A percentile compares a stretch with the other conserved stretches of the same genome.
Evolutionary conservation across 116 monocot genomes (phyloP).

Genomic region (Posidonia oceanica): DNA sequence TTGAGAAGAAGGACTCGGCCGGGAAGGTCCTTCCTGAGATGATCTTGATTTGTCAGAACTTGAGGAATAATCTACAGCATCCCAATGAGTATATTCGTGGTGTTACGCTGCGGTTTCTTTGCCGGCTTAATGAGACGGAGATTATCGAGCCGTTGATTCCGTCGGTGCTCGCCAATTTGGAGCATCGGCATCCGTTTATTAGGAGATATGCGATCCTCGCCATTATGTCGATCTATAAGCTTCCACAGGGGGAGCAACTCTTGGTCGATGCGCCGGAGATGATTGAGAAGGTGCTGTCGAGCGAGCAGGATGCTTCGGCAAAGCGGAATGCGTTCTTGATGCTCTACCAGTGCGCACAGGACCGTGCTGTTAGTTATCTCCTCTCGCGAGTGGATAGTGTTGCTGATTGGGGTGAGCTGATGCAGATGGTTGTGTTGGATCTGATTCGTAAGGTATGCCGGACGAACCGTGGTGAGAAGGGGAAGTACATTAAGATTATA

Average conservation of each 20-base stretch:
- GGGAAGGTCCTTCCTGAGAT: conserved; percentile 78
- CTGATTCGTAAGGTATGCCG: conserved; percentile 88
- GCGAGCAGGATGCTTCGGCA: conserved; percentile 63
- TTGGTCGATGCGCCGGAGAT: conserved; percentile 69
- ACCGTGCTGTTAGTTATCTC: conserved; percentile 54
- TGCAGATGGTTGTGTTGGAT: conserved; percentile 83
- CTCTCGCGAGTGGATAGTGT: conserved; percentile 51
- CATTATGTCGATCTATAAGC: conserved; percentile 42
- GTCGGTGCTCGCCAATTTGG: conserved; percentile 53
- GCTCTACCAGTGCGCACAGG: conserved; percentile 71
- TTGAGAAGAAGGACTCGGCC: conserved; percentile 63
- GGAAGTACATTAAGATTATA: conserved; percentile 71
- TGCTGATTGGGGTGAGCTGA: conserved; percentile 57
- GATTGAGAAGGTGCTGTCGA: conserved; percentile 46
- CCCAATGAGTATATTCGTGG: conserved; percentile 90
- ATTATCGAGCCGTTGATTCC: conserved; percentile 78
- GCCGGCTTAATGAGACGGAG: conserved; percentile 63
- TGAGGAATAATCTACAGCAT: conserved; percentile 81
- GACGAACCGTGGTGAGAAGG: conserved; percentile 48
- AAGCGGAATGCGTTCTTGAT: conserved; percentile 78
- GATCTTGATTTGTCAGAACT: conserved; percentile 85
- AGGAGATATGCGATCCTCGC: conserved; percentile 58
- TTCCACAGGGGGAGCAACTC: conserved; percentile 70
- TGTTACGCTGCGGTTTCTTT: conserved; percentile 75
- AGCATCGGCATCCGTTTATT: conserved; percentile 69